A percentile compares a stretch with the other conserved stretches of the same genome.
Evolutionary conservation across 2,329 filamentous ascomycete genomes (phyloP).

Genomic region (Furcasterigmium sp.): DNA sequence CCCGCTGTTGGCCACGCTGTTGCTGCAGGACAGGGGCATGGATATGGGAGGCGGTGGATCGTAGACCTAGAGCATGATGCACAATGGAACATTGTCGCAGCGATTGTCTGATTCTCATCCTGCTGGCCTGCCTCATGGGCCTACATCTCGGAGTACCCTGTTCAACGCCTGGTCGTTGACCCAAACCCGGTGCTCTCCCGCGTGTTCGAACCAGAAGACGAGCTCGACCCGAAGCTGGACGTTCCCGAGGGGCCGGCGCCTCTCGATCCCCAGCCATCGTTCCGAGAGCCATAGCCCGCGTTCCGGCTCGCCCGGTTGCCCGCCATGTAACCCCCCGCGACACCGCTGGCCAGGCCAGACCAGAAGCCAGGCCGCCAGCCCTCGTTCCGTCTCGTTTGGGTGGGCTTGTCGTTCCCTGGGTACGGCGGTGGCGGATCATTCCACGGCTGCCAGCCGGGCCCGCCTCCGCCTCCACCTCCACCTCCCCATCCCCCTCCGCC

Average conservation of each 20-base stretch:
- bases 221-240: slow-evolving; percentile 21
- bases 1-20: neutral
- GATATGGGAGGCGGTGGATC: neutral
- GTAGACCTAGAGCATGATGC: slow-evolving; percentile 10
- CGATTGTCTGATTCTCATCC: no score
- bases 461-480: slow-evolving; percentile 32
- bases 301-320: slow-evolving; percentile 32
- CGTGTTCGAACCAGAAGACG: slow-evolving; percentile 36
- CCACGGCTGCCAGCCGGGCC: slow-evolving; percentile 30
- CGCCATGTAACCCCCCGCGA: slow-evolving; percentile 62
- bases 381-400: slow-evolving; percentile 23
- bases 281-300: slow-evolving; percentile 16
- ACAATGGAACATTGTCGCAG: neutral
- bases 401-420: slow-evolving; percentile 33
- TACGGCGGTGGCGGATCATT: slow-evolving; percentile 51
- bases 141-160: no score
- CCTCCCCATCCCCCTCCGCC: slow-evolving; percentile 37
- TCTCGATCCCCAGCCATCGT: slow-evolving; percentile 21
- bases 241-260: slow-evolving; percentile 28
- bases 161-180: slow-evolving; percentile 55
- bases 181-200: slow-evolving; percentile 70
- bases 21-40: neutral
- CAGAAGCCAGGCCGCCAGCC: slow-evolving; percentile 72
- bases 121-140: no score
- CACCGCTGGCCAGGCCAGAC: slow-evolving; percentile 62